Conservation (phyloP, 2,329 filamentous ascomycete genomes). For the Knufia fluminis region DNA sequence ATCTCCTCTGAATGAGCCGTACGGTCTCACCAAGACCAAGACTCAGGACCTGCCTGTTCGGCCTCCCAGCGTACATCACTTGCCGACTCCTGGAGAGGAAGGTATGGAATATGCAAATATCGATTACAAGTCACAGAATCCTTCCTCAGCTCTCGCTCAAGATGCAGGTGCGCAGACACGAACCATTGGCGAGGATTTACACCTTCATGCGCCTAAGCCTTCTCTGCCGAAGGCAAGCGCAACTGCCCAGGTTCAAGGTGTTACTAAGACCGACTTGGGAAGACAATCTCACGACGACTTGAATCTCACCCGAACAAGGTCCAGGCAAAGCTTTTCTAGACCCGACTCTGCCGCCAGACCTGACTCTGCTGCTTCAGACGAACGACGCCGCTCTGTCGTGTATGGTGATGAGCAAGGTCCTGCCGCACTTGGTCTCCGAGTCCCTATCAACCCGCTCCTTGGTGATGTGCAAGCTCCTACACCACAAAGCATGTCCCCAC, state of each 20-base stretch:
- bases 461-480: constrained; percentile 95
- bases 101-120: constrained; percentile 75
- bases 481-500: constrained; percentile 46
- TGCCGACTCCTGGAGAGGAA: constrained; percentile 83
- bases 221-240: constrained; percentile 73
- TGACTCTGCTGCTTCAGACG: constrained; percentile 34
- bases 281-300: constrained; percentile 45
- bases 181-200: constrained; percentile 68
- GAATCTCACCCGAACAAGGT: constrained; percentile 48
- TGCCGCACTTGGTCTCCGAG: constrained; percentile 81
- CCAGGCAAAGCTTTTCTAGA: constrained; percentile 52
- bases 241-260: constrained; percentile 69
- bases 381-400: constrained; percentile 47
- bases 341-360: constrained; percentile 9
- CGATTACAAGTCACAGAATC: constrained; percentile 36
- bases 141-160: constrained; percentile 23
- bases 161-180: constrained; percentile 61
- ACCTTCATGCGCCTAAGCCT: constrained; percentile 81
- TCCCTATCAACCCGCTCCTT: constrained; percentile 86
- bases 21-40: constrained; percentile 5
- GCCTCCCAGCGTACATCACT: constrained; percentile 60
- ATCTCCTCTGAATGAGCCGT: constrained; percentile 70
- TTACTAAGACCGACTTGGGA: constrained; percentile 85
- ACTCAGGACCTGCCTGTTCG: constrained; percentile 40
- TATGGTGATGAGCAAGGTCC: constrained; percentile 70